A percentile compares a stretch with the other conserved stretches of the same genome.
These are phyloP conservation scores for Penicillium salamii DNA, from an alignment of 495 filamentous ascomycete species.

Conservation along the genomic window DNA sequence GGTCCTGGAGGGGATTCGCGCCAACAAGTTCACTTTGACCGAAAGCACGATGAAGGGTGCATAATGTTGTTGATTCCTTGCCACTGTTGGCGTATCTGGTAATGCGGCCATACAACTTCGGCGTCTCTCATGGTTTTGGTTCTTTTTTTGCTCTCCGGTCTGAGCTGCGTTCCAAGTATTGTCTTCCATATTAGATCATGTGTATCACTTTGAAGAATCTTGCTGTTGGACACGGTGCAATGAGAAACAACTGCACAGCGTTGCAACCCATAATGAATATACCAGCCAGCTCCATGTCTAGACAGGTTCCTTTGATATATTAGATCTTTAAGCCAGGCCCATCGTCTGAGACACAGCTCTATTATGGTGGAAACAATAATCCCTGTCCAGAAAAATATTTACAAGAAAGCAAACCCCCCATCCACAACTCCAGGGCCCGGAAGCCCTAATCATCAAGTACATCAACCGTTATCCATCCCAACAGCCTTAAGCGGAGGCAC, in stretches of 20 bases:
- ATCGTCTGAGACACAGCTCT: background rate
- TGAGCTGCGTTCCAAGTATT: background rate
- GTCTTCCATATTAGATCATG: constrained; percentile 21
- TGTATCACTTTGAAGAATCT: background rate
- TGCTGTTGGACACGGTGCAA: constrained; percentile 9
- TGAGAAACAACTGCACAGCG: background rate
- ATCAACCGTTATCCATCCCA: constrained; percentile 10
- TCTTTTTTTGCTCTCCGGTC: background rate
- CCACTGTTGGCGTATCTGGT: constrained; percentile 29
- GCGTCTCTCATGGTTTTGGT: constrained; percentile 8
- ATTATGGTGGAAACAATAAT: constrained; percentile 1
- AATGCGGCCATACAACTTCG: constrained; percentile 22
- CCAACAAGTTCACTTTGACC: constrained; percentile 54
- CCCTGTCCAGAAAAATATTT: background rate
- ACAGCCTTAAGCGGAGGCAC: constrained; percentile 52
- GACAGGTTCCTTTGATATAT: too few species aligned
- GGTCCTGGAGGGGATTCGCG: constrained; percentile 66
- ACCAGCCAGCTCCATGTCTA: background rate
- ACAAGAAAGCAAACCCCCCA: background rate
- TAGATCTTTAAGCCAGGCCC: too few species aligned
- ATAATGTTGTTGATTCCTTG: constrained; percentile 22
- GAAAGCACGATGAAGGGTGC: constrained; percentile 45
- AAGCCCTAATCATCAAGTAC: constrained; percentile 15
- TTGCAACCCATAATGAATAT: background rate
- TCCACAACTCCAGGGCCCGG: constrained; percentile 1